phyloP scores from a whole-genome alignment of 129 eudicot genomes.

The Kitagawia praeruptora region DNA sequence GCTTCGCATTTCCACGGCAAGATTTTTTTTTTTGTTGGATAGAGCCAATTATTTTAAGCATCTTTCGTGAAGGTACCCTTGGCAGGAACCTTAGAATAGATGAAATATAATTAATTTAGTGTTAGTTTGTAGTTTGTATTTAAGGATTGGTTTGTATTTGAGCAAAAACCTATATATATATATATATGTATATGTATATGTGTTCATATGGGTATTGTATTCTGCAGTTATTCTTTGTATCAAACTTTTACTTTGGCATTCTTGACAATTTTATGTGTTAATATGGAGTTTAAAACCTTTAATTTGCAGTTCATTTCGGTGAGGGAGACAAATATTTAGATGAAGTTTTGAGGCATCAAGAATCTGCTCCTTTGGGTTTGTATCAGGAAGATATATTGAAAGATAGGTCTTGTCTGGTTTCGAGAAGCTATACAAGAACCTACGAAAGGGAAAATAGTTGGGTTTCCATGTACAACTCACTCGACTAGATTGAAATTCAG shows the following conservation, averaged over 20 bases:
- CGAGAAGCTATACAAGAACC: constrained; percentile 35
- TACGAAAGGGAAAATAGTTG: constrained; percentile 41
- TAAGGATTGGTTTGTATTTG: no score
- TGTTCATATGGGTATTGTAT: neutral
- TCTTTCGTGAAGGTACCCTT: no score
- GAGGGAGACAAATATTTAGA: constrained; percentile 19
- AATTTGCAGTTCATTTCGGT: constrained; percentile 34
- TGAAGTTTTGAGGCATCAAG: constrained; percentile 11
- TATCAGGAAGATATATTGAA: constrained; percentile 65
- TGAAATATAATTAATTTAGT: no score
- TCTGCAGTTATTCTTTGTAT: neutral
- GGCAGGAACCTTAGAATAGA: no score
- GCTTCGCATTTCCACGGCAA: no score
- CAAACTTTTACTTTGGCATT: neutral
- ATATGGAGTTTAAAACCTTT: constrained; percentile 1
- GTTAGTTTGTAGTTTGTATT: no score
- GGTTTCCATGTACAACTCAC: constrained; percentile 52
- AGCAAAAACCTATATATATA: no score
- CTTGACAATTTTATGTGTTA: constrained; percentile 9
- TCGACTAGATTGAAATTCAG: constrained; percentile 40
- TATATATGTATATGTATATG: neutral
- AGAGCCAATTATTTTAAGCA: no score
- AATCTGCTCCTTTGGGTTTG: constrained; percentile 23
- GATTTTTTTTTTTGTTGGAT: no score
- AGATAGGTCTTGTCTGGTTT: constrained; percentile 60